Base-by-base conservation (phyloP, 768 basidiomycete species). In the Leccinum aurantiacum region DNA sequence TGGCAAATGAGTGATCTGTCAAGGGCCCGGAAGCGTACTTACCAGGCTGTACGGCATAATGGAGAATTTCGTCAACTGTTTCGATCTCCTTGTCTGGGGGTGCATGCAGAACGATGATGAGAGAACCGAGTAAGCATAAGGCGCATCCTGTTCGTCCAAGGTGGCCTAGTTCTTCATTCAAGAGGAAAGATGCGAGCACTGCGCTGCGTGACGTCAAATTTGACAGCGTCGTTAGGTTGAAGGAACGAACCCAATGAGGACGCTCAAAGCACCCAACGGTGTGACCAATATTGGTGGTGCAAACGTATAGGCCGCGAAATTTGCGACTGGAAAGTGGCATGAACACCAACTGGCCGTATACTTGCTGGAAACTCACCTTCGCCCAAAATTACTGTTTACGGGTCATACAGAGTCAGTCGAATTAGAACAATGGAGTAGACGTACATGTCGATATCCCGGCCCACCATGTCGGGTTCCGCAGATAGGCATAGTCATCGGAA, bases 221-320 rank as follows among this genome's bases (percentile, higher is more conserved):
- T 48, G 59, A 38, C 53, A 3, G 9, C 11, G 37, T 8, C 22
- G 33, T 3, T 27, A 49, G 13, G 54, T 50, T 41, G 47, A 61
- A 25, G 31, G 15, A 11, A 76, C 88, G 60, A 67, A 96, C 95
- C 96, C 97, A 61, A 99, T 91, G 63, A 99, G 83, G 13, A 99
- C 97, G 72, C 93, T 95, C 47, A 97, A 80, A 22, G 96, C 95
- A 57, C 97, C 97, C n/a, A 99, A 77, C 1, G 97, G 97, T 1
- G 96, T 98, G n/a, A 99, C 95, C 58, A 99, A 81, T 70, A 98
- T 95, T 66, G 97, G 93, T 61, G 96, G 97, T 2, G 97, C 97
- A 67, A 98, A 99, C 0, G 94, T 91, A 72, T 98, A 98, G 8
- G 96, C 96, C 7, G 95, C 94, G 75, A 98, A 98, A 77, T 91